Evolutionary conservation across 2,329 filamentous ascomycete species (phyloP), one percentile per base, ranked within the genome.

Genomic region (Exophiala bonariae): DNA sequence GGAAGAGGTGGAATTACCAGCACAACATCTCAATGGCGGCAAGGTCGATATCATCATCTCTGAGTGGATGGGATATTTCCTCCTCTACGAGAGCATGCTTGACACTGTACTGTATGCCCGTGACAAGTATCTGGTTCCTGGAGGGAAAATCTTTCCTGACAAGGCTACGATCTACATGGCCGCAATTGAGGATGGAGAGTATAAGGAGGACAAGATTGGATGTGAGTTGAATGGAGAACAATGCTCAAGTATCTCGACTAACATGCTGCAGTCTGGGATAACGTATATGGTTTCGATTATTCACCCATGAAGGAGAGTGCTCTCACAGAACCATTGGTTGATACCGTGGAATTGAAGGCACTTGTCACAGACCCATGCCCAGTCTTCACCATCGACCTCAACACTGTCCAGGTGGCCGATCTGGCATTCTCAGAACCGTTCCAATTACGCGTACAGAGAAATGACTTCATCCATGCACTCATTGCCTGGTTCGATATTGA

Each of bases 21-120:
- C 87, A 72, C 86, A 89, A 64, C 48, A 57, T 22, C 47, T 61
- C 41, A 48, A 47, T n/a, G 42, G 54, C 22, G 59, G 59, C 8
- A 88, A 97, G 74, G 93, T 99, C 58, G 93, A 99, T 66, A 99
- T 99, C 68, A 99, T 99, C 74, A 95, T 99, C 69, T 97, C 92
- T 2, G 93, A 99, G 78, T 99, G 93, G 93, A 99, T 99, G 93
- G 93, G 93, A 26, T 99, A 99, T 77, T 97, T 97, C 78, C 77
- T 99, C 43, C 83, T 99, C 52, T 99, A 99, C 74, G 93, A 99
- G 82, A 88, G 82, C 81, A 99, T 99, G 93, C 74, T 99, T 65
- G 93, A 99, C 75, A 99, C 93, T 23, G 93, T 99, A 41, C 81
- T 99, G 50, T 97, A 96, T 67, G 93, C 93, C 19, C 85, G 93